phyloP scores from a whole-genome alignment of 306 rosid genomes.

The Pyrus bretschneideri region DNA sequence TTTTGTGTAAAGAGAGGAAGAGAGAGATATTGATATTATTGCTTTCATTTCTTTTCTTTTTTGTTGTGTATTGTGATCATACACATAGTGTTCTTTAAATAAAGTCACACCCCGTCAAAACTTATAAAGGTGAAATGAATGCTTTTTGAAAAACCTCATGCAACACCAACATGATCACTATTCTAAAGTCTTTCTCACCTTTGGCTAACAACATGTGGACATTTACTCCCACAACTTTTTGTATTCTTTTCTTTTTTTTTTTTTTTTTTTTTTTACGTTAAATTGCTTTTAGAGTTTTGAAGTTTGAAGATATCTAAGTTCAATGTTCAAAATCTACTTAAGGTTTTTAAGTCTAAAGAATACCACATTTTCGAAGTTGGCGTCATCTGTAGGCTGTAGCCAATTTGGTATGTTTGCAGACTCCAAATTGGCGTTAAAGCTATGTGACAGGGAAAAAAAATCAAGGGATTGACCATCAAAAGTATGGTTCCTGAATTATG shows the following conservation, averaged over 20 bases:
- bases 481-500: too few species aligned
- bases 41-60: too few species aligned
- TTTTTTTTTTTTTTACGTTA: neutral
- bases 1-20: too few species aligned
- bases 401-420: neutral
- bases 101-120: too few species aligned
- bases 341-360: neutral
- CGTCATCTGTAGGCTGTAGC: neutral
- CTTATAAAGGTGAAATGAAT: too few species aligned
- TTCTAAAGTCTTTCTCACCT: accelerated
- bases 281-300: neutral
- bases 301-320: neutral
- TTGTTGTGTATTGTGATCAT: too few species aligned
- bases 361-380: accelerated
- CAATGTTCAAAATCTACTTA: neutral
- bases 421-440: conserved; percentile 3
- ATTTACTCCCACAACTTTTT: too few species aligned
- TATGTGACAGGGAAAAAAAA: neutral
- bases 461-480: conserved; percentile 14
- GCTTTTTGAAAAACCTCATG: too few species aligned
- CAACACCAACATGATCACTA: too few species aligned
- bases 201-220: too few species aligned
- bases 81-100: accelerated
- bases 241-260: too few species aligned
- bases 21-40: too few species aligned